phyloP scores from a whole-genome alignment of 1,284 basidiomycete species.

The Ceratobasidium sp. region DNA sequence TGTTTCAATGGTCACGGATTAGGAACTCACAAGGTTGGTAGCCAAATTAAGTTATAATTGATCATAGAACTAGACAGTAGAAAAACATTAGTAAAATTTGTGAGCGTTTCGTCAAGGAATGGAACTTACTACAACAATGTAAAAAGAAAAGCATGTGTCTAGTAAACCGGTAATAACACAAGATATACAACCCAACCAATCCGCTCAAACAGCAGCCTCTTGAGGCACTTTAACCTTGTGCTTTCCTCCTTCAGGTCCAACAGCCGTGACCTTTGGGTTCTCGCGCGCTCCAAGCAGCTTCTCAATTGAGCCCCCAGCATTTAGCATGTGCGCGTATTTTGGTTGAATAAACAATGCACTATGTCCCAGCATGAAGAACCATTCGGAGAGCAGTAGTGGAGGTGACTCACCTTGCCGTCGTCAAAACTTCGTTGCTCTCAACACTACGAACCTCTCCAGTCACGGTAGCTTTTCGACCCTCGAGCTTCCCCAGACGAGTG shows the following conservation, averaged over 20 bases:
- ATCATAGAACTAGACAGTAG: no score
- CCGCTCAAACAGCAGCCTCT: slow-evolving; percentile 26
- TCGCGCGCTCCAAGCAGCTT: slow-evolving; percentile 28
- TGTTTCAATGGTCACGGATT: not conserved
- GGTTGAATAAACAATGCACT: slow-evolving; percentile 88
- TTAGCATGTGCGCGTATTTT: slow-evolving; percentile 81
- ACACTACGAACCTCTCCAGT: slow-evolving; percentile 81
- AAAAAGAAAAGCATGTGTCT: not conserved
- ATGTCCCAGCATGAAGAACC: slow-evolving; percentile 11
- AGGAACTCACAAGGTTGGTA: not conserved
- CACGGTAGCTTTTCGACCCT: slow-evolving; percentile 84
- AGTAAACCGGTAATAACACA: not conserved
- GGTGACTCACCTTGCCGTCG: slow-evolving; percentile 79
- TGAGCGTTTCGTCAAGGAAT: no score
- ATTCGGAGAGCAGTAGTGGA: not conserved
- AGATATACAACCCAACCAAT: no score
- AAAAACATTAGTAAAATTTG: no score
- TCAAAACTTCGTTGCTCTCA: slow-evolving; percentile 79
- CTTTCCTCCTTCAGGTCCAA: slow-evolving; percentile 28
- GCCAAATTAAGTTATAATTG: no score
- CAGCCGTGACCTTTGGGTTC: not conserved
- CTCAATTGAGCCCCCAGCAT: slow-evolving; percentile 57
- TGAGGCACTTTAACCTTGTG: slow-evolving; percentile 36
- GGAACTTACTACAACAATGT: not conserved
- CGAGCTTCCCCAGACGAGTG: slow-evolving; percentile 73